Evolutionary conservation across 1,284 basidiomycete genomes (phyloP).

Genomic region (Puccinia triticina): DNA sequence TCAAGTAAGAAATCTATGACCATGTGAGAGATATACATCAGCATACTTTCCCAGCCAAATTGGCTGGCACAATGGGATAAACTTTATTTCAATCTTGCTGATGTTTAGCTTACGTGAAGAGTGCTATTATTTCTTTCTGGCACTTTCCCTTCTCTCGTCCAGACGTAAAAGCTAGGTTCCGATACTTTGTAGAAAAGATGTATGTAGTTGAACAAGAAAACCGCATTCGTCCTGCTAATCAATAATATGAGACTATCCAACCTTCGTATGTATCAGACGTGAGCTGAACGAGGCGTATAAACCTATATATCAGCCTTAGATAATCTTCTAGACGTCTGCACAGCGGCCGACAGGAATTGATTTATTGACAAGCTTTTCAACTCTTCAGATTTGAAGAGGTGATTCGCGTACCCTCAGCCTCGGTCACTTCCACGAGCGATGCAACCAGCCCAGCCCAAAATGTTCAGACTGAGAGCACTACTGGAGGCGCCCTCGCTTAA

Average conservation of each 20-base stretch:
- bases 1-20: too few species aligned
- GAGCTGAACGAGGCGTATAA: too few species aligned
- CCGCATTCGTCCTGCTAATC: neutral
- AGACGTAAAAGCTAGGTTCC: neutral
- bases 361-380: neutral
- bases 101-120: too few species aligned
- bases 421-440: neutral
- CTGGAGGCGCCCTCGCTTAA: neutral
- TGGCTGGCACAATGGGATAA: too few species aligned
- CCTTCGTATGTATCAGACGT: too few species aligned
- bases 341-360: neutral
- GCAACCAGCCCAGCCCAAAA: neutral
- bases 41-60: too few species aligned
- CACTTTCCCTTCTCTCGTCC: neutral
- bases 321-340: neutral
- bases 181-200: too few species aligned
- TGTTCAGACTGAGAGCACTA: neutral
- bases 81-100: too few species aligned
- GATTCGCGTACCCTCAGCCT: conserved; percentile 19
- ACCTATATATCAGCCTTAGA: neutral
- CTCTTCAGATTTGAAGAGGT: conserved; percentile 33
- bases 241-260: neutral
- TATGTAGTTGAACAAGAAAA: too few species aligned
- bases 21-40: too few species aligned
- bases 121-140: neutral